Base-by-base conservation (phyloP, 2,329 filamentous ascomycete species). In the Sporothrix schenckii region DNA sequence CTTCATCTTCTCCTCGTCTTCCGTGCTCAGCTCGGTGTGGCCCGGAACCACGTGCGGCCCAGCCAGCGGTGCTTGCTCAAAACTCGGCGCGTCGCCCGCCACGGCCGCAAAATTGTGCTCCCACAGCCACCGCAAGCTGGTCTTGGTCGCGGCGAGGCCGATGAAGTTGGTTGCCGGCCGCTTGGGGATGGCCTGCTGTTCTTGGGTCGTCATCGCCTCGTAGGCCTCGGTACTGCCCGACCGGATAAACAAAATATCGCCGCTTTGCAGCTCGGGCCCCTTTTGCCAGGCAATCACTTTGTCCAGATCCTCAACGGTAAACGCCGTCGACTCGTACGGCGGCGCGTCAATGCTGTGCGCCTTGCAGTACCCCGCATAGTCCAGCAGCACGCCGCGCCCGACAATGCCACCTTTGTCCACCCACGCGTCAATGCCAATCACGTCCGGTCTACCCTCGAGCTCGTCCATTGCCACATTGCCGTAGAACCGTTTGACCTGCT, bases 311-410 rank as follows among this genome's bases (percentile, higher is more conserved):
- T 72, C 72, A 6, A 77, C 67, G 1, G 76, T 66, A 53, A 78
- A 78, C 27, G 72, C 67, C 3, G 70, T 44, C 52, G 70, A 73
- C 9, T 56, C 44, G 39, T 74, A 69, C 9, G 73, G 69, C 27
- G 72, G 68, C 7, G 73, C 24, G 16, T 67, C 11, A 34, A 71
- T 69, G 61, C 30, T 39, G 61, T 73, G 58, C n/a, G 69, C 50
- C 11, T 66, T 2, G 44, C 68, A 72, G 54, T 66, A 75, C n/a
- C 66, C 63, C 39, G 69, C 73, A 19, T 73, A 83, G 76, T 84
- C 83, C 24, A 84, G 74, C 24, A 85, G 78, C n/a, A 85, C 79
- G n/a, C 82, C 82, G 4, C 83, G 80, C 50, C 82, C 82, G 61
- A 82, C 79, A 34, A 83, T 79, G 2, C 85, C 85, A 34, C 86